Evolutionary conservation across 768 basidiomycete genomes (phyloP).

Genomic region (Mycena filopes): DNA sequence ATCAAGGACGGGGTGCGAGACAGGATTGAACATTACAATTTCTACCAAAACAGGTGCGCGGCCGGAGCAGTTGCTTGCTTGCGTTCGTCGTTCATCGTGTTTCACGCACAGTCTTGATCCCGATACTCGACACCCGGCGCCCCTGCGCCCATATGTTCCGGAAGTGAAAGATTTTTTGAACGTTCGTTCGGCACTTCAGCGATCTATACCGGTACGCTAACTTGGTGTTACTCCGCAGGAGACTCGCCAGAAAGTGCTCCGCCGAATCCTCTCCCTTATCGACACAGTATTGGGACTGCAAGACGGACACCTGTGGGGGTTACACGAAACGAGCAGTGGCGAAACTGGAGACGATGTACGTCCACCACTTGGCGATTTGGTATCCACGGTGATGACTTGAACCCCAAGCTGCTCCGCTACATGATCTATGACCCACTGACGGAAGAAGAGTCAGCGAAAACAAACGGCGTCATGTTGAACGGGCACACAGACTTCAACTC

Average conservation of each 20-base stretch:
- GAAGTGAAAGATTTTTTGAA: conserved; percentile 45
- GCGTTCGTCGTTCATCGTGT: not conserved
- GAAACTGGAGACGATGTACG: conserved; percentile 44
- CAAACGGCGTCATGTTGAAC: conserved; percentile 49
- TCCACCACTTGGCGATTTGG: not conserved
- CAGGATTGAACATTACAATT: conserved; percentile 48
- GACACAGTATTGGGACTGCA: conserved; percentile 44
- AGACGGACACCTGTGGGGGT: conserved; percentile 45
- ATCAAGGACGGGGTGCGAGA: conserved; percentile 49
- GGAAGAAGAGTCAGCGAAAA: conserved; percentile 40
- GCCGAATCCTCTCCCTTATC: conserved; percentile 41
- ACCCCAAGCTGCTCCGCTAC: conserved; percentile 42
- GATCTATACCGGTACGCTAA: not conserved
- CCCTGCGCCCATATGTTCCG: conserved; percentile 42
- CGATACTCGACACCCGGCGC: conserved; percentile 40
- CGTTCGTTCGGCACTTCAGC: conserved; percentile 5
- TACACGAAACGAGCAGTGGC: conserved; percentile 42
- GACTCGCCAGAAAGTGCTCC: conserved; percentile 44
- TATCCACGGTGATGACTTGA: not conserved
- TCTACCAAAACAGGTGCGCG: conserved; percentile 41
- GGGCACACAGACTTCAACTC: conserved; percentile 49
- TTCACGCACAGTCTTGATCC: conserved; percentile 41
- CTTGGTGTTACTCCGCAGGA: conserved; percentile 28
- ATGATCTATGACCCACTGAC: conserved; percentile 50
- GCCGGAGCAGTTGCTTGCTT: not conserved